Evolutionary conservation across 306 rosid species (phyloP).

Genomic region (Pyrus bretschneideri): DNA sequence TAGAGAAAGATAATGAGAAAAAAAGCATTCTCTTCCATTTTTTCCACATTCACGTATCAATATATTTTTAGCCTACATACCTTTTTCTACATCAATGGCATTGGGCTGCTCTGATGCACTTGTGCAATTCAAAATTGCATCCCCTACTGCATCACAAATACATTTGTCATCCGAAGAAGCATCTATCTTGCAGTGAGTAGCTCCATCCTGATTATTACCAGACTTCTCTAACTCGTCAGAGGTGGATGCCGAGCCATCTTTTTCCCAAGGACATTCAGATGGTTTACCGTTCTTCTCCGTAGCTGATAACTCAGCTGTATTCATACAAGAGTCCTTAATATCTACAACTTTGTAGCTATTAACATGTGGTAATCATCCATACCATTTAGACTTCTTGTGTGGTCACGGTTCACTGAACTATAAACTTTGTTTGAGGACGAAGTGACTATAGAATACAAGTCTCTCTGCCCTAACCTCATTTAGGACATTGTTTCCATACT

Average conservation of each 20-base stretch:
- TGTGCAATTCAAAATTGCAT: slow-evolving; percentile 13
- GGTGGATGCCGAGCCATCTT: slow-evolving; percentile 23
- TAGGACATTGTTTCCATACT: too few species aligned
- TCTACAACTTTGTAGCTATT: slow-evolving; percentile 12
- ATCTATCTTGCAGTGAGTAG: slow-evolving; percentile 20
- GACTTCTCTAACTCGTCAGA: slow-evolving; percentile 26
- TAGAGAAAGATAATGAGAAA: too few species aligned
- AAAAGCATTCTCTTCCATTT: too few species aligned
- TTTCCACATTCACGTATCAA: too few species aligned
- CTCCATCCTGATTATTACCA: slow-evolving; percentile 30
- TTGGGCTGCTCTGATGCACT: slow-evolving; percentile 19
- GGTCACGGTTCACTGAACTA: too few species aligned
- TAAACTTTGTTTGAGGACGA: too few species aligned
- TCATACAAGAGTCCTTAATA: slow-evolving; percentile 25
- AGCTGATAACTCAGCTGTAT: slow-evolving; percentile 11
- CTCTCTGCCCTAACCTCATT: too few species aligned
- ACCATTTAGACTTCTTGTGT: too few species aligned
- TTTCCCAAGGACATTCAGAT: slow-evolving; percentile 14
- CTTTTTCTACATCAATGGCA: too few species aligned
- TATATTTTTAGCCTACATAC: too few species aligned
- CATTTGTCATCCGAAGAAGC: slow-evolving; percentile 16
- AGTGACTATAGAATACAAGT: too few species aligned
- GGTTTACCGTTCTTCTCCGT: slow-evolving; percentile 21
- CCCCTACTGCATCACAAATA: slow-evolving; percentile 22
- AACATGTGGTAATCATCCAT: too few species aligned